phyloP scores from a whole-genome alignment of 805 yeast genomes.

The Ogataea paraovalis region DNA sequence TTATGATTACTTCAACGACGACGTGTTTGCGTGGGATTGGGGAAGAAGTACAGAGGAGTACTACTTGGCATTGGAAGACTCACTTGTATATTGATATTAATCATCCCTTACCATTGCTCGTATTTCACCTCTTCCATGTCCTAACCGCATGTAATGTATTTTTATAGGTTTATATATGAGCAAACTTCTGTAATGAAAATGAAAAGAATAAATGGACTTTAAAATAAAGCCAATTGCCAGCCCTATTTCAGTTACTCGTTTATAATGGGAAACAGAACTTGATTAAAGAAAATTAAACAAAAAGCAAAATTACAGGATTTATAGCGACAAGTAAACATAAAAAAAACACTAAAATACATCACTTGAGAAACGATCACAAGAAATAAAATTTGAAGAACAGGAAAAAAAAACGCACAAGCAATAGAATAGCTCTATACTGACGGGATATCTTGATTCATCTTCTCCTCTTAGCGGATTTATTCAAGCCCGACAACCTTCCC shows the following conservation, averaged over 20 bases:
- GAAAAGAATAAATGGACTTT: no score
- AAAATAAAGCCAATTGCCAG: no score
- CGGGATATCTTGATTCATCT: not conserved
- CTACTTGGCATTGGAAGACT: not conserved
- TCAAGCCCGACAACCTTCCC: conserved; percentile 15
- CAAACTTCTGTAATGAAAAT: no score
- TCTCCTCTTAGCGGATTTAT: conserved; percentile 16
- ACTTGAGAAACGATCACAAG: not conserved
- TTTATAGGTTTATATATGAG: no score
- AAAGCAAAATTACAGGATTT: not conserved
- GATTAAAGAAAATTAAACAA: not conserved
- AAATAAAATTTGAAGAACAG: conserved; percentile 1
- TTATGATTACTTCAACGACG: conserved; percentile 6
- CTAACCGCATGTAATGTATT: no score
- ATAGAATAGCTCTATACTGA: not conserved
- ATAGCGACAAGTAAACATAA: not conserved
- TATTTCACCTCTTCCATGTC: no score
- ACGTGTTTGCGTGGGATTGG: not conserved
- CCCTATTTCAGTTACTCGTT: no score
- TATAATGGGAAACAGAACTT: no score
- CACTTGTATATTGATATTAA: not conserved
- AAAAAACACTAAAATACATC: not conserved
- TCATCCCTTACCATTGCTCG: no score
- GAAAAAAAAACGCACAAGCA: not conserved
- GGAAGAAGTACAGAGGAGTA: not conserved